Conservation (phyloP, 768 basidiomycete species). For the Holtermannia corniformis region DNA sequence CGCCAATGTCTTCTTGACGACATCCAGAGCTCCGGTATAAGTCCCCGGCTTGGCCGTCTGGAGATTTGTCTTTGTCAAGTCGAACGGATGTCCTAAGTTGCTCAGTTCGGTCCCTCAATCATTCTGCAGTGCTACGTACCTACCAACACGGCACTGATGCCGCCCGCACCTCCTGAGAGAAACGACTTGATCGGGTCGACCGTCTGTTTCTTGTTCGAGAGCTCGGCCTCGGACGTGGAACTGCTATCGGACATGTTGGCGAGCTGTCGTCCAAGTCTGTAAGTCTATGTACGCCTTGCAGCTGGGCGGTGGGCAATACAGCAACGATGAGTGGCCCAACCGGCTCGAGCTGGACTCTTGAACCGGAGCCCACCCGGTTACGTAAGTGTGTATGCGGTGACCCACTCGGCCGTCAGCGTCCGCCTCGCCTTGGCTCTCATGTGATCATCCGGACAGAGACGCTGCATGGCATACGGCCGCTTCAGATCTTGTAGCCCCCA, state of each 20-base stretch:
- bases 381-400: background rate
- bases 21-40: constrained; percentile 87
- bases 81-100: constrained; percentile 86
- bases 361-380: background rate
- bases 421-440: background rate
- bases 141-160: constrained; percentile 74
- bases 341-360: background rate
- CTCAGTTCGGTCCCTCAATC: background rate
- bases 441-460: no score
- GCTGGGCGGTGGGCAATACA: no score
- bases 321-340: no score
- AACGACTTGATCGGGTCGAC: constrained; percentile 61
- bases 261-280: no score
- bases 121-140: constrained; percentile 49
- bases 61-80: constrained; percentile 64
- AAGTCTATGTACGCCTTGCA: no score
- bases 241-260: background rate
- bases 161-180: constrained; percentile 87
- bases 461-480: no score
- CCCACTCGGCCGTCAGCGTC: background rate
- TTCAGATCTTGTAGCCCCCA: constrained; percentile 30
- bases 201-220: constrained; percentile 20
- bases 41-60: constrained; percentile 83
- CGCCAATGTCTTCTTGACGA: constrained; percentile 82
- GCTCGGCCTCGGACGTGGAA: background rate